A percentile compares a stretch with the other conserved stretches of the same genome.
Conservation (phyloP, 257 asterid genomes). For the Solanum medicagineum region DNA sequence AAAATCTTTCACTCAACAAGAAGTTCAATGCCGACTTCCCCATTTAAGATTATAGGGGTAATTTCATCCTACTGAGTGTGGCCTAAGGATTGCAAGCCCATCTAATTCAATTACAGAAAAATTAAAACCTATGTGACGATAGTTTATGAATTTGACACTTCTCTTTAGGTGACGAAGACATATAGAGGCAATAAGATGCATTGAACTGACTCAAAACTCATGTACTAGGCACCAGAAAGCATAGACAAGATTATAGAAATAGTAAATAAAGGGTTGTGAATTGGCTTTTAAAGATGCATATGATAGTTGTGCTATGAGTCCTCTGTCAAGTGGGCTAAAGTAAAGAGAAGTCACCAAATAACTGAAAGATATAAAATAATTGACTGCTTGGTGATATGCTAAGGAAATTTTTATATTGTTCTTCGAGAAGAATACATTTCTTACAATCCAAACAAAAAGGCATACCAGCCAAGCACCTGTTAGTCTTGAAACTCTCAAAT, state of each 20-base stretch:
- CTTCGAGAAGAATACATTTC: constrained; percentile 8
- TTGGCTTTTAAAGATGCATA: background rate
- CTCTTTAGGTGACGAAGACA: background rate
- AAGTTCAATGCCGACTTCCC: background rate
- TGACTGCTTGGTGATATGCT: background rate
- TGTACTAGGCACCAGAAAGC: background rate
- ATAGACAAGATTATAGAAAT: background rate
- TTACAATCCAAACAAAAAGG: constrained; percentile 38
- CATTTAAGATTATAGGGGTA: background rate
- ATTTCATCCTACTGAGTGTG: background rate
- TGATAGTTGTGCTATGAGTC: background rate
- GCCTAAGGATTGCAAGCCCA: background rate
- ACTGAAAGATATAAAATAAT: background rate
- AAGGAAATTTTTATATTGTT: background rate
- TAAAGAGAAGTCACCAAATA: background rate
- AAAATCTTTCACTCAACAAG: background rate
- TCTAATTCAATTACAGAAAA: background rate
- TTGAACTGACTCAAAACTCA: background rate
- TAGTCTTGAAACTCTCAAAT: constrained; percentile 88
- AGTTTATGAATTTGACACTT: background rate
- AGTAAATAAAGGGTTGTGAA: background rate
- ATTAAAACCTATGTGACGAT: background rate
- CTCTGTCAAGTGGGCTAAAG: background rate
- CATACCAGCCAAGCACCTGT: constrained; percentile 87
- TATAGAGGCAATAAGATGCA: background rate